Evolutionary conservation across 2,329 filamentous ascomycete species (phyloP).

Genomic region (Diaporthe helianthi): DNA sequence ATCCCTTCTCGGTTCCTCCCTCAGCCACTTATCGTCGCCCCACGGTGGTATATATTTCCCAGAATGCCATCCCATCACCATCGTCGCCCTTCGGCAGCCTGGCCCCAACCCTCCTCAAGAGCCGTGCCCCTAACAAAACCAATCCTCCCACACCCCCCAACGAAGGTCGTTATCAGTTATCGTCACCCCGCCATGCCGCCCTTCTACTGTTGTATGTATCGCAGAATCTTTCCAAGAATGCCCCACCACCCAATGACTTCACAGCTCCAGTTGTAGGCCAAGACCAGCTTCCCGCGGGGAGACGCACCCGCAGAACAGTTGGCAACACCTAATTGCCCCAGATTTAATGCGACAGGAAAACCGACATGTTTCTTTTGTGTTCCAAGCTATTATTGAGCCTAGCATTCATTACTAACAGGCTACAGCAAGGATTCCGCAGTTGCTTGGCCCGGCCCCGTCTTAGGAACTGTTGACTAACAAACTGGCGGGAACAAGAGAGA

Average conservation of each 20-base stretch:
- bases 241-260: constrained; percentile 30
- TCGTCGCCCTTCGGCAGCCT: constrained; percentile 9
- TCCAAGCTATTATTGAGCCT: constrained; percentile 3
- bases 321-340: constrained; percentile 24
- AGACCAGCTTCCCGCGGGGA: background rate
- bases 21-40: background rate
- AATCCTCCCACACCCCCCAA: constrained; percentile 7
- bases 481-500: background rate
- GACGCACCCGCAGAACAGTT: constrained; percentile 5
- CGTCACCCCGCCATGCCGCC: constrained; percentile 25
- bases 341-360: background rate
- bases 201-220: no score
- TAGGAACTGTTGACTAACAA: constrained; percentile 3
- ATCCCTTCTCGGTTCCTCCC: background rate
- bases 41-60: background rate
- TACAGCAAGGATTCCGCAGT: background rate
- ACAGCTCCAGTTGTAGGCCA: background rate
- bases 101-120: no score
- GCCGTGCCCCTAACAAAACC: constrained; percentile 3
- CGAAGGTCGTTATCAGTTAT: background rate
- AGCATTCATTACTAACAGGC: constrained; percentile 24
- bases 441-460: constrained; percentile 8
- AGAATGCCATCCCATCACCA: background rate
- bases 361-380: background rate
- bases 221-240: constrained; percentile 27